A percentile compares a stretch with the other conserved stretches of the same genome.
Conservation (phyloP, 1,139 yeast species). For the Suhomyces bolitotheri region DNA sequence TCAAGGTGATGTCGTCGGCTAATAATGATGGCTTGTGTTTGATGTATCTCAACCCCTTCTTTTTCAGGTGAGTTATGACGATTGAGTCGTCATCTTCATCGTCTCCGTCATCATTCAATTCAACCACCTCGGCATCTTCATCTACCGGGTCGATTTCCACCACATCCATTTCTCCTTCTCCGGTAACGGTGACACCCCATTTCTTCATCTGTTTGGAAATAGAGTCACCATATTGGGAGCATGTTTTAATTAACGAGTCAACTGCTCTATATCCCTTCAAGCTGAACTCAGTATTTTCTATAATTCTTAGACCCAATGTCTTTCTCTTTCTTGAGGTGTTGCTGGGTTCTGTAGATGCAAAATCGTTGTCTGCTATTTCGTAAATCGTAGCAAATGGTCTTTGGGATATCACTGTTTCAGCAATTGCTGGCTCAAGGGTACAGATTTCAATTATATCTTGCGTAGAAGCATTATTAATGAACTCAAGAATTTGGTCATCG, state of each 20-base stretch:
- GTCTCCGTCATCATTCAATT: constrained; percentile 29
- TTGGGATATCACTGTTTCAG: constrained; percentile 56
- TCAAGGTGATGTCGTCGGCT: constrained; percentile 64
- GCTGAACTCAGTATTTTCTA: constrained; percentile 68
- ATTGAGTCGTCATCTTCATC: constrained; percentile 21
- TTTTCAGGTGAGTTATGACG: constrained; percentile 14
- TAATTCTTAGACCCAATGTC: constrained; percentile 71
- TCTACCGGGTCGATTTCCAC: constrained; percentile 36
- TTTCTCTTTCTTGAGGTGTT: constrained; percentile 38
- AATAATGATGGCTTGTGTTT: constrained; percentile 69
- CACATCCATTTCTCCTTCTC: constrained; percentile 61
- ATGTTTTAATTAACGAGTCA: constrained; percentile 80
- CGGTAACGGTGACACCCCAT: constrained; percentile 83
- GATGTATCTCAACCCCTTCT: constrained; percentile 49
- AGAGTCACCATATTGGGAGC: constrained; percentile 72
- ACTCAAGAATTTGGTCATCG: constrained; percentile 69
- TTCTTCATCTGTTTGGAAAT: constrained; percentile 71
- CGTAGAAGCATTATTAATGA: constrained; percentile 73
- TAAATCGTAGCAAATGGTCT: constrained; percentile 70
- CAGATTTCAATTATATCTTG: constrained; percentile 82
- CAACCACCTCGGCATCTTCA: constrained; percentile 17
- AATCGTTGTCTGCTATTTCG: constrained; percentile 52
- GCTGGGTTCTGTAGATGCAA: constrained; percentile 22
- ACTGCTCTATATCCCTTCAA: constrained; percentile 91
- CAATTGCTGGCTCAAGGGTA: constrained; percentile 66